Evolutionary conservation across 768 basidiomycete species (phyloP).

Genomic region (Termitomyces sp.): DNA sequence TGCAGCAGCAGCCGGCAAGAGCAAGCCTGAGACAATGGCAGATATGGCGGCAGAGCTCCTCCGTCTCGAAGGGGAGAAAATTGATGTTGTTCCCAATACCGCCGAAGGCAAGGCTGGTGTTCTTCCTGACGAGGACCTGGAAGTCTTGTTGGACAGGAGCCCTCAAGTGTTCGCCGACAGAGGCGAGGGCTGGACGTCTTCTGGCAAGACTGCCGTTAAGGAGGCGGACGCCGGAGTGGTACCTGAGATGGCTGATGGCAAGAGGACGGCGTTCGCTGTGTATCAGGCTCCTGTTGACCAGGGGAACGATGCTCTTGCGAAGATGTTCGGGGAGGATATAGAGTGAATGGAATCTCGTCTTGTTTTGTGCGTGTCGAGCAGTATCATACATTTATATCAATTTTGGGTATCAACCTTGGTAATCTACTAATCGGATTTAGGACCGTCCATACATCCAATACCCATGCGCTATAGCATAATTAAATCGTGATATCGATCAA

Average conservation of each 20-base stretch:
- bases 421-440: too few species aligned
- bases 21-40: conserved; percentile 62
- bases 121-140: conserved; percentile 79
- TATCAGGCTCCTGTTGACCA: conserved; percentile 63
- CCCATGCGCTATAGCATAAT: too few species aligned
- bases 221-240: conserved; percentile 3
- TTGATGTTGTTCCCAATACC: conserved; percentile 78
- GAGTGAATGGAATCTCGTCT: not conserved
- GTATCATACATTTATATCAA: not conserved
- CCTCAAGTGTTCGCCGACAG: conserved; percentile 70
- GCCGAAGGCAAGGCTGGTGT: conserved; percentile 67
- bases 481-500: too few species aligned
- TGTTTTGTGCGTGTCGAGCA: not conserved
- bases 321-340: conserved; percentile 54
- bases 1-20: conserved; percentile 41
- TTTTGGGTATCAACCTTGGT: not conserved
- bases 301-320: conserved; percentile 66
- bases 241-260: conserved; percentile 15
- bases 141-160: conserved; percentile 75
- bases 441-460: too few species aligned
- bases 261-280: conserved; percentile 71
- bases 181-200: conserved; percentile 70
- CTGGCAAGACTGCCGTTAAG: conserved; percentile 13
- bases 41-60: conserved; percentile 80
- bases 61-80: conserved; percentile 82